A percentile compares a stretch with the other conserved stretches of the same genome.
Evolutionary conservation across 805 yeast genomes (phyloP).

Genomic region (Candida endomychidarum): DNA sequence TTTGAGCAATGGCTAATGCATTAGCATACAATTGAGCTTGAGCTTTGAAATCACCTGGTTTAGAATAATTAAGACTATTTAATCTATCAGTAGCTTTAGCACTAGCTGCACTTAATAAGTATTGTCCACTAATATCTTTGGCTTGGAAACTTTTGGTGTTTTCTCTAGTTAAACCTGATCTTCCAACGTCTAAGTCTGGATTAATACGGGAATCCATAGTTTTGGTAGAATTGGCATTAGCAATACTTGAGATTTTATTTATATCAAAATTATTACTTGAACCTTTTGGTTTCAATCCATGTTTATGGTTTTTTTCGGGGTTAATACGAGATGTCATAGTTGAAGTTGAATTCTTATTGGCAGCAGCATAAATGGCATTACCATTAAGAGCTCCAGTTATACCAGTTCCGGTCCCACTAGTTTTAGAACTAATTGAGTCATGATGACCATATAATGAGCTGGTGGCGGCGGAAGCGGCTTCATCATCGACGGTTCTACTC

Average conservation of each 20-base stretch:
- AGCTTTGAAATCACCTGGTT: conserved; percentile 35
- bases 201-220: conserved; percentile 42
- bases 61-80: conserved; percentile 25
- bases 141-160: conserved; percentile 39
- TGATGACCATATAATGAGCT: conserved; percentile 19
- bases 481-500: conserved; percentile 47
- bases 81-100: conserved; percentile 46
- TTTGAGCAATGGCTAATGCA: conserved; percentile 78
- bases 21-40: conserved; percentile 61
- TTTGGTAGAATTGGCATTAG: conserved; percentile 39
- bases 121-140: conserved; percentile 45
- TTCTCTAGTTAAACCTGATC: conserved; percentile 41
- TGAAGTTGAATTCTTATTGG: conserved; percentile 40
- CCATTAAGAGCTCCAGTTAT: conserved; percentile 29
- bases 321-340: conserved; percentile 46
- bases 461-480: conserved; percentile 52
- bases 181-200: conserved; percentile 37
- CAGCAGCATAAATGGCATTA: conserved; percentile 30
- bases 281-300: conserved; percentile 34
- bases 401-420: conserved; percentile 29
- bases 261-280: conserved; percentile 28
- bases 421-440: conserved; percentile 20
- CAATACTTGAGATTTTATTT: conserved; percentile 32
- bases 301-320: conserved; percentile 38
- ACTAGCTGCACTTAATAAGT: conserved; percentile 49